Evolutionary conservation across 805 yeast genomes (phyloP), one percentile per base, ranked within the genome.

Genomic region (Saturnispora ahearnii): DNA sequence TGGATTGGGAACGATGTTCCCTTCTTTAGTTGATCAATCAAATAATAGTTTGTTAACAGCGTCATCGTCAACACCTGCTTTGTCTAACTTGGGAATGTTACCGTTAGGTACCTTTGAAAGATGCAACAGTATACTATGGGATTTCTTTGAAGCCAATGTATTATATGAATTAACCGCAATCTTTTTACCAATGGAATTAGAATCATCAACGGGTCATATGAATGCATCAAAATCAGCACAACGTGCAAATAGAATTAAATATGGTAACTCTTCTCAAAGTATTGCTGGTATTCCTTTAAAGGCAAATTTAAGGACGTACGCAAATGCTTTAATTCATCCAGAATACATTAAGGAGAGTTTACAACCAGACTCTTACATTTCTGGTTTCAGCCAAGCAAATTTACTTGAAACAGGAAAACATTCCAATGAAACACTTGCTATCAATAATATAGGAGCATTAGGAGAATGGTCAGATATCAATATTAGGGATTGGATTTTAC

Each of bases 401-500:
- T 46, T 45, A 8, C 12, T 41, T 22, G 41, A 41, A 8, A 44
- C 36, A n/a, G 29, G 29, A 6, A 40, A 26, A 5, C 24, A 29
- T 8, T 6, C 10, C 10, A 38, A 22, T 12, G 30, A 6, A 38
- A 6, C 28, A 11, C 7, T 13, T 13, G 5, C 30, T 22, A 8
- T 26, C 8, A 30, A 22, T 12, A 33, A 41, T n/a, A n/a, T 49
- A 12, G 56, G 56, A 13, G 49, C 45, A 22, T 22, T 51, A 5
- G 56, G 56, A 2, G 54, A 54, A 44, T 54, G 51, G 51, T 44
- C 49, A 2, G 51, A 51, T 38, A 44, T 65, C 8, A 64, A 73
- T 1, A 68, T 74, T 2, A 69, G 70, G 45, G 67, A 69, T 42
- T 50, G 76, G 11, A 53, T 78, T 1, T 59, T 78, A 21, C 58